Base-by-base conservation (phyloP, 1,284 basidiomycete genomes). In the Apiotrichum laibachii region DNA sequence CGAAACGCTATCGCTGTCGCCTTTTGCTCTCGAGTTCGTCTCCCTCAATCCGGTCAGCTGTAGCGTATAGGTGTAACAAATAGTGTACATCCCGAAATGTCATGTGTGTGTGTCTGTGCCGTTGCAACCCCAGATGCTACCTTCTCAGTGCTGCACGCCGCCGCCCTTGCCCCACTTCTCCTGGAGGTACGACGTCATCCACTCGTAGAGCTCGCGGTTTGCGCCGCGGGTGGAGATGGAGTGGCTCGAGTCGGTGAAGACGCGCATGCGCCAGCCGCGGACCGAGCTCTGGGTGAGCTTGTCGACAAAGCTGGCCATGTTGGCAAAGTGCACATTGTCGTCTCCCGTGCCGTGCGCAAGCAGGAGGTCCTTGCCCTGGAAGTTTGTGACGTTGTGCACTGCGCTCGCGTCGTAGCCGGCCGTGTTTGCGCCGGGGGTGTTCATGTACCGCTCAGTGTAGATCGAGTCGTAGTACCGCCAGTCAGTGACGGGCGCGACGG, bases 191-290 rank as follows among this genome's bases (percentile, higher is more conserved):
- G 78, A 81, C 1, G 86, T 87, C 85, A 98, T 84, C 79, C 84
- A 95, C 79, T 95, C 88, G 66, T 88, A 89, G 56, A 98, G 79
- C 78, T 96, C 94, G 59, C 87, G 77, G 66, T 88, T 85, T 5
- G 89, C 94, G 2, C 88, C 89, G 49, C 92, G 81, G 59, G 79
- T 84, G 21, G 63, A 73, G 61, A 96, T 93, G 21, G 80, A 73
- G 70, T 96, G 92, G 72, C 77, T 98, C 94, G 35, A 92, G 91
- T 99, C 95, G 31, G 92, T 92, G 78, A 98, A 99, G 89, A 96
- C 91, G 71, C 94, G 84, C 78, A 97, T 96, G 68, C 87, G 82
- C 80, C 88, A 98, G 43, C 85, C 85, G 62, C 89, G 82, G 39
- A 97, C 84, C 56, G 86, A 80, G 19, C 82, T 84, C 67, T 82